Evolutionary conservation across 148 eudicot genomes (phyloP).

Genomic region (Dysphania ambrosioides): DNA sequence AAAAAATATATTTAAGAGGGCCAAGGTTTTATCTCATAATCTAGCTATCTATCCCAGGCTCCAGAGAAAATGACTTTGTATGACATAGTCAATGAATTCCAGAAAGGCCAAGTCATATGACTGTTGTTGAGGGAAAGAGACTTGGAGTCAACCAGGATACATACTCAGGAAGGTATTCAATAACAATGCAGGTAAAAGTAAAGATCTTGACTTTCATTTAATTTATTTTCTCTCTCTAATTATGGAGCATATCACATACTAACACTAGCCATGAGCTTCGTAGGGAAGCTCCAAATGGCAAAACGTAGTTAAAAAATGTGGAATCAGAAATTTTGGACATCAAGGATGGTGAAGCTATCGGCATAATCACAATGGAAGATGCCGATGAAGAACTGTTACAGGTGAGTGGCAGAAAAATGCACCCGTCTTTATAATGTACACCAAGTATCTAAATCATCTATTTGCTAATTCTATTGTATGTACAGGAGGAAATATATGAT

Average conservation of each 20-base stretch:
- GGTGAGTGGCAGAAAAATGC: conserved; percentile 20
- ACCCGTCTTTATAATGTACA: neutral
- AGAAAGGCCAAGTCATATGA: conserved; percentile 72
- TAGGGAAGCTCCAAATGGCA: conserved; percentile 33
- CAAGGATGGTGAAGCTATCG: conserved; percentile 45
- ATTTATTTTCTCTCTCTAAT: conserved; percentile 4
- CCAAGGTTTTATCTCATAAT: neutral
- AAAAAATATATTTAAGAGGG: too few relatives aligned
- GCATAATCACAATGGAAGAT: conserved; percentile 66
- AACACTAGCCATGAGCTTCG: conserved; percentile 6
- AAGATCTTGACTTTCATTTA: neutral
- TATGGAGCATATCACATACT: neutral
- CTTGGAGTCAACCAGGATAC: conserved; percentile 35
- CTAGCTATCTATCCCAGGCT: conserved; percentile 34
- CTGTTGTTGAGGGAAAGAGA: conserved; percentile 38
- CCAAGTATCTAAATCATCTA: neutral
- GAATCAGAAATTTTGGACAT: conserved; percentile 39
- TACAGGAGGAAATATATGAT: conserved; percentile 37
- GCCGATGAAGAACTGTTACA: conserved; percentile 45
- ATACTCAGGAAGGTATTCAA: conserved; percentile 26
- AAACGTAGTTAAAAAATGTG: conserved; percentile 39
- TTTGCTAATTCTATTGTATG: neutral
- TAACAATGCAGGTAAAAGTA: conserved; percentile 9
- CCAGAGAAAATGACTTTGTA: conserved; percentile 60
- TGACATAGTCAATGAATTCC: conserved; percentile 70